Evolutionary conservation across 179 eudicot genomes (phyloP).

Genomic region (Silene noctiflora): DNA sequence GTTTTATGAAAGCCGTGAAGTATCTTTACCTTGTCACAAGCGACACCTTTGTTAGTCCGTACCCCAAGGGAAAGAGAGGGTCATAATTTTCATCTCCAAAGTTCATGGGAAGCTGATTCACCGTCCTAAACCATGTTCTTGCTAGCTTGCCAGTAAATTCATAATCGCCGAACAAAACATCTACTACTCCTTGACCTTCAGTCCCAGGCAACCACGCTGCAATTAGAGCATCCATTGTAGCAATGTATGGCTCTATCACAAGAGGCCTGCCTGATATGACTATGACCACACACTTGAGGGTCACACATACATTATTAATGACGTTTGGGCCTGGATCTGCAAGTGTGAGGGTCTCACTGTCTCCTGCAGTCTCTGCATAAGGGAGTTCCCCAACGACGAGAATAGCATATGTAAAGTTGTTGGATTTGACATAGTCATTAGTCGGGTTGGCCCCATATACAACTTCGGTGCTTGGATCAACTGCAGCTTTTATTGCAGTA

Average conservation of each 20-base stretch:
- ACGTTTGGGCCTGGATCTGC: conserved; percentile 45
- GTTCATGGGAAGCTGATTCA: conserved; percentile 58
- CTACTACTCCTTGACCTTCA: conserved; percentile 57
- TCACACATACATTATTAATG: conserved; percentile 42
- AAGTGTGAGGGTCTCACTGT: conserved; percentile 41
- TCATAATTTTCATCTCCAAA: conserved; percentile 47
- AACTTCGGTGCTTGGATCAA: conserved; percentile 43
- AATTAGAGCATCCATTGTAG: conserved; percentile 38
- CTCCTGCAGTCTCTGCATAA: conserved; percentile 52
- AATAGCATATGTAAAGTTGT: conserved; percentile 42
- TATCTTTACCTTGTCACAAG: conserved; percentile 35
- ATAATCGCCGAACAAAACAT: conserved; percentile 51
- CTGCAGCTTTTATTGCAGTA: conserved; percentile 39
- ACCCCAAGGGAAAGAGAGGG: conserved; percentile 50
- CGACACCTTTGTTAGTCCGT: conserved; percentile 39
- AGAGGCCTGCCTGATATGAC: conserved; percentile 52
- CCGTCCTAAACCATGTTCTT: conserved; percentile 50
- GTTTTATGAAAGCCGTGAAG: neutral
- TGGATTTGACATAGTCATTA: conserved; percentile 31
- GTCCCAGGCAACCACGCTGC: conserved; percentile 64
- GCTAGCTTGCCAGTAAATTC: conserved; percentile 43
- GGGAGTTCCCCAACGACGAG: conserved; percentile 60
- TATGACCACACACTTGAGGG: conserved; percentile 42
- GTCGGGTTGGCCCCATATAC: conserved; percentile 43
- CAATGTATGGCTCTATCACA: conserved; percentile 43